A percentile compares a stretch with the other conserved stretches of the same genome.
Evolutionary conservation across 1,284 basidiomycete genomes (phyloP).

Genomic region (Abortiporus biennis): DNA sequence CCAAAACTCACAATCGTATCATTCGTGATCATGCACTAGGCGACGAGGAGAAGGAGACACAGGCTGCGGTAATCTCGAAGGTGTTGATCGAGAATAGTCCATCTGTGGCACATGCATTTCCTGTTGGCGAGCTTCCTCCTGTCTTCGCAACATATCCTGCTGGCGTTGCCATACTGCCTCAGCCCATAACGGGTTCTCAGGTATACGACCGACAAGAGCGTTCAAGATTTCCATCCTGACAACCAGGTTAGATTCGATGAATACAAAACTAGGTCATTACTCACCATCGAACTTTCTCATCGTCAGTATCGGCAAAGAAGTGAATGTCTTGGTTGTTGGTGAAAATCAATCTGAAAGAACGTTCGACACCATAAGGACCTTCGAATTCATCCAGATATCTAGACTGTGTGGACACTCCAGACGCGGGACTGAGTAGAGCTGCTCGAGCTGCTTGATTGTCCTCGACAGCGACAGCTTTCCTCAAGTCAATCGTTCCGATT

Average conservation of each 20-base stretch:
- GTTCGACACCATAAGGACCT: constrained; percentile 68
- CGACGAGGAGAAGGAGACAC: too few species aligned
- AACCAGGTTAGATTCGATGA: neutral
- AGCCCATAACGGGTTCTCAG: constrained; percentile 86
- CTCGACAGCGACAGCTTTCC: constrained; percentile 73
- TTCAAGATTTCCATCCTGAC: constrained; percentile 76
- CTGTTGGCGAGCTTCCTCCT: constrained; percentile 3
- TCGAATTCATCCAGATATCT: constrained; percentile 60
- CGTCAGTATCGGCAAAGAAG: constrained; percentile 90
- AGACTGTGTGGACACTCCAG: constrained; percentile 30
- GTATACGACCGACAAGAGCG: constrained; percentile 80
- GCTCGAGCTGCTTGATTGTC: constrained; percentile 62
- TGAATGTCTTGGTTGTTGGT: constrained; percentile 74
- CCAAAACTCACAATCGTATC: too few species aligned
- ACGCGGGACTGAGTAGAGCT: constrained; percentile 37
- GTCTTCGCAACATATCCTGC: constrained; percentile 33
- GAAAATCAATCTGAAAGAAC: constrained; percentile 86
- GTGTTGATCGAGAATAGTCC: too few species aligned
- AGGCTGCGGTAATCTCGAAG: too few species aligned
- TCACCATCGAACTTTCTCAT: constrained; percentile 84
- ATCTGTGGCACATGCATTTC: neutral
- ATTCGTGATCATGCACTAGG: too few species aligned
- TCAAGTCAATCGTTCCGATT: constrained; percentile 86
- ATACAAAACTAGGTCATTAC: constrained; percentile 21
- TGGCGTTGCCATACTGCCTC: constrained; percentile 81